Evolutionary conservation across 768 basidiomycete genomes (phyloP), one percentile per base, ranked within the genome.

Genomic region (button mushroom (Agaricus bisporus)): DNA sequence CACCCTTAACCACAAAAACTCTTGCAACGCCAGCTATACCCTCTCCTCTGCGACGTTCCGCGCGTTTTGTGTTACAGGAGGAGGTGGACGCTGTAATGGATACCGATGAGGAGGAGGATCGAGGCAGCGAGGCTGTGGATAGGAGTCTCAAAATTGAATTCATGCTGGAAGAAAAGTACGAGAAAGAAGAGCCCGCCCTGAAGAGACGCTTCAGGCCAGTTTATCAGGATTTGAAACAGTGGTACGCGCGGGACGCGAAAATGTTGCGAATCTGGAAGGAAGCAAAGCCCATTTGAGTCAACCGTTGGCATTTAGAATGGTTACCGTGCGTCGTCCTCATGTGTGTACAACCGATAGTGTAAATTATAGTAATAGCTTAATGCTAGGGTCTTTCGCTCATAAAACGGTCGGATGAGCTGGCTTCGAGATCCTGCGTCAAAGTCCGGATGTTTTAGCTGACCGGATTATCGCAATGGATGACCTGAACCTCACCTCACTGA

Each of bases 141-240:
- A 38, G 52, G 25, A 54, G 38, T 10, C 53, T 54, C 5, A 39
- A 54, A 20, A 6, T 45, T 15, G 49, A 51, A n/a, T 32, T 51
- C 15, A 9, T 41, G 28, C 42, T 43, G 11, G 32, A n/a, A 11
- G 39, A 37, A n/a, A 25, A 18, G 3, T 18, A 20, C 6, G 41
- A 39, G 22, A 36, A 51, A 14, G 25, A 51, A 11, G 32, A 54
- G 11, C 7, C 32, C 0, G 18, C 39, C 14, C 7, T 47, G 25
- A 48, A 35, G 5, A 50, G 48, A 25, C 50, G 56, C 12, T 58
- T 60, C 20, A 32, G 59, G 41, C 56, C 59, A 11, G 56, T 60
- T 9, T 58, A 60, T 45, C 56, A 51, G 45, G 59, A 60, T 41
- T 55, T 26, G 9, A 53, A 48, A 44, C 56, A 60, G 36, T 58